phyloP scores from a whole-genome alignment of 148 eudicot species.

The Heliosperma pusillum region DNA sequence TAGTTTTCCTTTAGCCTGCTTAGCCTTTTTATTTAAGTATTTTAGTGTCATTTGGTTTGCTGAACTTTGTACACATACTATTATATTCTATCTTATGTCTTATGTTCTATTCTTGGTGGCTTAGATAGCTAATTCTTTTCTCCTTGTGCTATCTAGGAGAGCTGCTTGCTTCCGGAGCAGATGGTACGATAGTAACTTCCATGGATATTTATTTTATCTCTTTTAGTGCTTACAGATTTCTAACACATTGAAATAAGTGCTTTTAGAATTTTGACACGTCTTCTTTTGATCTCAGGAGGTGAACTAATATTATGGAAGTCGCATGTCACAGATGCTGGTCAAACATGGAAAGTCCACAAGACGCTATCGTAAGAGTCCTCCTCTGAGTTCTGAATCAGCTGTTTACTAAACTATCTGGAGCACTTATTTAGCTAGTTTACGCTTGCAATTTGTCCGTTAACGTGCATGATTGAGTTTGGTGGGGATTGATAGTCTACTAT shows the following conservation, averaged over 20 bases:
- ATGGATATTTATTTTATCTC: not conserved
- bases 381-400: slow-evolving; percentile 14
- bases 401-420: not conserved
- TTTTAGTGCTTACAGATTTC: slow-evolving; percentile 5
- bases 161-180: slow-evolving; percentile 91
- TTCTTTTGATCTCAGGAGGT: slow-evolving; percentile 60
- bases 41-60: not conserved
- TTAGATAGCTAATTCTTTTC: slow-evolving; percentile 14
- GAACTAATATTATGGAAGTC: slow-evolving; percentile 83
- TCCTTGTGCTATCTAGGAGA: slow-evolving; percentile 57
- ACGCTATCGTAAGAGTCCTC: slow-evolving; percentile 66
- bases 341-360: slow-evolving; percentile 84
- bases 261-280: slow-evolving; percentile 9
- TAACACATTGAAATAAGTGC: not conserved
- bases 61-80: not conserved
- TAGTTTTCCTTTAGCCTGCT: not conserved
- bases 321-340: slow-evolving; percentile 59
- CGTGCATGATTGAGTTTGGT: not conserved
- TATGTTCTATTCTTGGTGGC: not conserved
- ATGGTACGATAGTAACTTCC: slow-evolving; percentile 51
- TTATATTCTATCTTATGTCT: not conserved
- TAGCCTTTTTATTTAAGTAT: not conserved
- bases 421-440: not conserved
- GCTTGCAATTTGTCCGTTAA: not conserved
- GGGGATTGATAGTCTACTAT: not conserved